A percentile compares a stretch with the other conserved stretches of the same genome.
These are phyloP conservation scores for Yamadazyma insecticola DNA, from an alignment of 805 yeast species.

Conservation along the genomic window DNA sequence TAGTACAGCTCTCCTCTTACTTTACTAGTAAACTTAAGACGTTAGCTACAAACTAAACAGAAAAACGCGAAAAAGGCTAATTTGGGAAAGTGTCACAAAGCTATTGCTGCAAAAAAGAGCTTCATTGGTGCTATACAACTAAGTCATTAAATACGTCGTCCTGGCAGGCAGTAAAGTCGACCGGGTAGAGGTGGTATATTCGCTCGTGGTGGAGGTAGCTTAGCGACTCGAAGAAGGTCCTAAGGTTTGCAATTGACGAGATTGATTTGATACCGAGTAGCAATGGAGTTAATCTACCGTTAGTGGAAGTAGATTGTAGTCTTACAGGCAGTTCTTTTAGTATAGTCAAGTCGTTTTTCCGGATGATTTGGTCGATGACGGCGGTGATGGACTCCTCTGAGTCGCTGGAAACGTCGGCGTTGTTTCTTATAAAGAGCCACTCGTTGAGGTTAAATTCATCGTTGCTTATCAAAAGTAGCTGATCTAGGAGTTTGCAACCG, in stretches of 20 bases:
- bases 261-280: slow-evolving; percentile 39
- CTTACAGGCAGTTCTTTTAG: slow-evolving; percentile 34
- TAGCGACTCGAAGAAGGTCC: slow-evolving; percentile 61
- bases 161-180: slow-evolving; percentile 40
- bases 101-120: too few relatives aligned
- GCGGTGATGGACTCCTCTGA: slow-evolving; percentile 25
- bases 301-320: slow-evolving; percentile 24
- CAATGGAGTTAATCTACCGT: slow-evolving; percentile 37
- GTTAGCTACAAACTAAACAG: too few relatives aligned
- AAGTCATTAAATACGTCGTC: slow-evolving; percentile 60
- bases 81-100: too few relatives aligned
- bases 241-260: slow-evolving; percentile 42
- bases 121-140: too few relatives aligned
- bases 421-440: slow-evolving; percentile 82
- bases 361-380: slow-evolving; percentile 46
- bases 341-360: slow-evolving; percentile 23
- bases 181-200: slow-evolving; percentile 45
- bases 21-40: too few relatives aligned
- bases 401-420: slow-evolving; percentile 49
- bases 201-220: slow-evolving; percentile 64
- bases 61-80: too few relatives aligned
- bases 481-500: slow-evolving; percentile 76
- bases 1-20: too few relatives aligned
- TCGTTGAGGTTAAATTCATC: slow-evolving; percentile 77
- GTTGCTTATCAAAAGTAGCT: slow-evolving; percentile 57